Conservation (phyloP, 2,329 filamentous ascomycete species). For the Fusarium abutilonis region DNA sequence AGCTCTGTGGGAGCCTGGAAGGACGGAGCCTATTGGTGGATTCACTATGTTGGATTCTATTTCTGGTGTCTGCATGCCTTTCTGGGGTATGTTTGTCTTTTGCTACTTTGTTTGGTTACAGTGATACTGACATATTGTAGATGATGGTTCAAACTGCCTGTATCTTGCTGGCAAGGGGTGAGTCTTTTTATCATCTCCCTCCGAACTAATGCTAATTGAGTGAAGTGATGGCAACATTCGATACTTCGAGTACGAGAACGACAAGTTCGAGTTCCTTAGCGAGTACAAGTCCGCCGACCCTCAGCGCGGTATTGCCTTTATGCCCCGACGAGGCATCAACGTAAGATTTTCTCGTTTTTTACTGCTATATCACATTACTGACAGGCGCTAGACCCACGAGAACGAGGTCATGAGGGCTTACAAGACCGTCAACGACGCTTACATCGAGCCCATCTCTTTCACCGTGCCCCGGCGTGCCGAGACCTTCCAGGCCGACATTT, state of each 20-base stretch:
- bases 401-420: constrained; percentile 96
- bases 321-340: constrained; percentile 95
- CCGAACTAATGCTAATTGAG: constrained; percentile 22
- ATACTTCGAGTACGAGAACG: constrained; percentile 98
- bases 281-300: constrained; percentile 98
- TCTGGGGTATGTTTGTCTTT: constrained; percentile 76
- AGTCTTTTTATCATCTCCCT: constrained; percentile 50
- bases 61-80: constrained; percentile 98
- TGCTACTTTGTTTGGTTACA: not conserved
- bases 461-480: constrained; percentile 93
- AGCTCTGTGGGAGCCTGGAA: constrained; percentile 92
- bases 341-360: constrained; percentile 56
- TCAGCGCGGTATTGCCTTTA: constrained; percentile 91
- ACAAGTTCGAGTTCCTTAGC: constrained; percentile 97
- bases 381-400: constrained; percentile 75
- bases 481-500: constrained; percentile 97
- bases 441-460: constrained; percentile 97
- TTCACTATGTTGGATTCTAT: constrained; percentile 94
- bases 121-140: constrained; percentile 51
- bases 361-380: constrained; percentile 31
- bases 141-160: constrained; percentile 92
- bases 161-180: constrained; percentile 98
- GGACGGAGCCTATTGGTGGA: constrained; percentile 85
- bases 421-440: constrained; percentile 95
- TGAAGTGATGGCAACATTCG: constrained; percentile 95